Conservation (phyloP, 441 rosid species). For the Pelargonium myrrhifolium region DNA sequence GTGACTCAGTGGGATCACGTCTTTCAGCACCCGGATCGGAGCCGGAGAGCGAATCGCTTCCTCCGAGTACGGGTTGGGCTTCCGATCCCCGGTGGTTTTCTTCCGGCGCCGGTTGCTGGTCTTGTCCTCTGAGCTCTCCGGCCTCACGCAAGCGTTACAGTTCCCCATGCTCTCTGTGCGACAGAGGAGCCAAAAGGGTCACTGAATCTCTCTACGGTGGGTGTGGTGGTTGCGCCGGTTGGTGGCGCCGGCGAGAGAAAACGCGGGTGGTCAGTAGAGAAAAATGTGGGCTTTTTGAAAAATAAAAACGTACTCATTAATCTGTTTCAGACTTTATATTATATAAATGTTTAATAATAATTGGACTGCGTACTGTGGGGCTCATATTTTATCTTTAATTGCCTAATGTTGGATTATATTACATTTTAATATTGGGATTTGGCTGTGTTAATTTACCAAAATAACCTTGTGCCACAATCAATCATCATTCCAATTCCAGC, state of each 20-base stretch:
- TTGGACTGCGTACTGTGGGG: not conserved
- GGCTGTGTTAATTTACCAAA: too few species aligned
- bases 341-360: too few species aligned
- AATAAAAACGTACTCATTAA: not conserved
- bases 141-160: conserved; percentile 75
- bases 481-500: too few species aligned
- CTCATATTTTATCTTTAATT: too few species aligned
- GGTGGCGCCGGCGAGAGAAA: not conserved
- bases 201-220: too few species aligned
- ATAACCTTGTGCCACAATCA: too few species aligned
- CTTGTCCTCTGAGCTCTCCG: conserved; percentile 32
- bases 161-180: conserved; percentile 51
- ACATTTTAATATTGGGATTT: too few species aligned
- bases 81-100: conserved; percentile 36
- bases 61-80: conserved; percentile 50
- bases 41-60: conserved; percentile 39
- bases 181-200: too few species aligned
- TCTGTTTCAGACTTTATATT: not conserved
- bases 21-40: conserved; percentile 64
- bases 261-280: not conserved
- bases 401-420: too few species aligned
- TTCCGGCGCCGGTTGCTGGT: conserved; percentile 26
- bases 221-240: not conserved
- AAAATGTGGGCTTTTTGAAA: not conserved
- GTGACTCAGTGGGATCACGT: conserved; percentile 49